Evolutionary conservation across 805 yeast genomes (phyloP).

Genomic region (Zygosaccharomyces siamensis): DNA sequence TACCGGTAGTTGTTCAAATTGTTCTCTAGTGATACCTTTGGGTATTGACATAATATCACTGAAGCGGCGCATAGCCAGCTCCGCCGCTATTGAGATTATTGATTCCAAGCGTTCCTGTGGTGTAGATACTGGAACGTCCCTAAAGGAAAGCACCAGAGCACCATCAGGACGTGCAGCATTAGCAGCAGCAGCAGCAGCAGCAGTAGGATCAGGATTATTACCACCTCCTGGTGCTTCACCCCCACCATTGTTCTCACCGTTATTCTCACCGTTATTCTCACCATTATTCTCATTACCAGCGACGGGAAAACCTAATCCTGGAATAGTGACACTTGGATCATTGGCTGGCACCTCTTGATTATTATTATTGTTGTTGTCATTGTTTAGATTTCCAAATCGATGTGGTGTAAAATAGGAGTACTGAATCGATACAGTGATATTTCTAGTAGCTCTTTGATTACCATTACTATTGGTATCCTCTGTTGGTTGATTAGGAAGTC

Average conservation of each 20-base stretch:
- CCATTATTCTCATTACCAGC: not conserved
- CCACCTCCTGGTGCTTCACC: slow-evolving; percentile 6
- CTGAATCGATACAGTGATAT: slow-evolving; percentile 31
- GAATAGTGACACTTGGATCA: not conserved
- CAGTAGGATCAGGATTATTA: slow-evolving; percentile 11
- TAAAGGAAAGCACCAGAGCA: slow-evolving; percentile 57
- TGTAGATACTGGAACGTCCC: slow-evolving; percentile 56
- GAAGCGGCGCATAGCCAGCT: slow-evolving; percentile 62
- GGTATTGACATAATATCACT: slow-evolving; percentile 45
- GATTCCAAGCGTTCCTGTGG: slow-evolving; percentile 58
- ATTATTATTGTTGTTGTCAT: slow-evolving; percentile 22
- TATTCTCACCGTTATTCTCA: not conserved
- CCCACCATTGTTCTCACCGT: not conserved
- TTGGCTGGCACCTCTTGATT: slow-evolving; percentile 3
- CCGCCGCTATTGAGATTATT: slow-evolving; percentile 61
- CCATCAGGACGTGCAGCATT: slow-evolving; percentile 35
- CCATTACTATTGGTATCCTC: slow-evolving; percentile 8
- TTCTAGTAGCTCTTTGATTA: slow-evolving; percentile 20
- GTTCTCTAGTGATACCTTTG: slow-evolving; percentile 49
- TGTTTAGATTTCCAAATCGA: slow-evolving; percentile 11
- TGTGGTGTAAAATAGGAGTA: slow-evolving; percentile 26
- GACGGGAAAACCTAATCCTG: not conserved
- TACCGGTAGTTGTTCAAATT: slow-evolving; percentile 48
- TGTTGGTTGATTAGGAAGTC: slow-evolving; percentile 4
- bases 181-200: slow-evolving; percentile 31